A percentile compares a stretch with the other conserved stretches of the same genome.
phyloP scores from a whole-genome alignment of 768 basidiomycete genomes.

The Calocybe indica region DNA sequence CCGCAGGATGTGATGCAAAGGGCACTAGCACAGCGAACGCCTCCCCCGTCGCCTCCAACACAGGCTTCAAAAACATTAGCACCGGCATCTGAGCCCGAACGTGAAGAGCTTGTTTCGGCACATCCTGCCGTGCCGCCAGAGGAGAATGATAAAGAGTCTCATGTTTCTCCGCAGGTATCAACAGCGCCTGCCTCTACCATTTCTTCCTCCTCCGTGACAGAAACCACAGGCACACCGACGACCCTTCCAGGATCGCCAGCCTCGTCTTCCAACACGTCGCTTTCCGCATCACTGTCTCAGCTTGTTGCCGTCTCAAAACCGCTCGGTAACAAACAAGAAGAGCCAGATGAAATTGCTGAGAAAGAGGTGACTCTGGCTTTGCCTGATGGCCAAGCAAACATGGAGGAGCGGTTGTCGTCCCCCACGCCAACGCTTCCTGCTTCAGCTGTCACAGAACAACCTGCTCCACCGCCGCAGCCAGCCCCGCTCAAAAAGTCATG shows the following conservation, averaged over 20 bases:
- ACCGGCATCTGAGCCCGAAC: neutral
- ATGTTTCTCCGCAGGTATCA: slow-evolving; percentile 2
- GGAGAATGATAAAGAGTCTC: no score
- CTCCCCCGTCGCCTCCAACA: slow-evolving; percentile 34
- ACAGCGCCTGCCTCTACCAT: slow-evolving; percentile 24
- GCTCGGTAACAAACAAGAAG: slow-evolving; percentile 16
- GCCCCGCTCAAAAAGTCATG: slow-evolving; percentile 59
- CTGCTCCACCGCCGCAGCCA: slow-evolving; percentile 22
- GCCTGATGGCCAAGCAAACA: neutral
- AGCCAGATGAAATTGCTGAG: neutral
- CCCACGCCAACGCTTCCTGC: slow-evolving; percentile 2
- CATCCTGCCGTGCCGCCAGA: no score
- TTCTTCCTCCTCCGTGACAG: slow-evolving; percentile 44
- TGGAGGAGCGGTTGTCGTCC: neutral
- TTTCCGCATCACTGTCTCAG: slow-evolving; percentile 37
- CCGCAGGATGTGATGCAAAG: slow-evolving; percentile 50
- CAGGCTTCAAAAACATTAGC: slow-evolving; percentile 9
- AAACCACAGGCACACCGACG: slow-evolving; percentile 44
- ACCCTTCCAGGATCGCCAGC: slow-evolving; percentile 51
- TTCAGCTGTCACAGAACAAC: neutral
- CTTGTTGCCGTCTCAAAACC: slow-evolving; percentile 13
- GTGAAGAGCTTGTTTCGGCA: neutral
- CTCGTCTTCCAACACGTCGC: slow-evolving; percentile 42
- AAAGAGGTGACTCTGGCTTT: neutral
- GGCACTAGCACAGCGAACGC: slow-evolving; percentile 49